These are phyloP conservation scores for Hansenula sp. DNA, from an alignment of 1,139 yeast species.

Conservation along the genomic window DNA sequence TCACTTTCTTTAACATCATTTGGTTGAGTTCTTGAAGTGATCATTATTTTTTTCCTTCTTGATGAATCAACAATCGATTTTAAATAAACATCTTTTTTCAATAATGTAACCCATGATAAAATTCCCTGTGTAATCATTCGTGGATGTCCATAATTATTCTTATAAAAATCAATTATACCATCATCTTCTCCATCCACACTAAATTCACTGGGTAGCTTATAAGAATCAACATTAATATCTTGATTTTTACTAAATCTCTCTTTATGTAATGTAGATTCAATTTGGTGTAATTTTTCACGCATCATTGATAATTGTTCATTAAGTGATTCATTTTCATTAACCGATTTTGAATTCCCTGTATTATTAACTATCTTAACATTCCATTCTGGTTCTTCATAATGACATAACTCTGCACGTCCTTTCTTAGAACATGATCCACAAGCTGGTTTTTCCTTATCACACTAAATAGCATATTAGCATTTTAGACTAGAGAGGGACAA, in stretches of 20 bases:
- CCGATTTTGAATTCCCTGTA: not conserved
- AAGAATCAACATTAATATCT: no score
- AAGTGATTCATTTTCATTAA: not conserved
- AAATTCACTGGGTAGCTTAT: not conserved
- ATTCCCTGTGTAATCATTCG: constrained; percentile 33
- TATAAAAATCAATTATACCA: constrained; percentile 11
- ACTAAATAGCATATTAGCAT: constrained; percentile 17
- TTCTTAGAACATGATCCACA: constrained; percentile 56
- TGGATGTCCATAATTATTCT: constrained; percentile 6
- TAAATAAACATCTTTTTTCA: constrained; percentile 33
- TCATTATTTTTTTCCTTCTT: constrained; percentile 4
- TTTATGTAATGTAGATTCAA: not conserved
- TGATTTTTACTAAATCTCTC: no score
- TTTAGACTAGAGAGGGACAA: no score
- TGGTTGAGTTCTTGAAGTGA: not conserved
- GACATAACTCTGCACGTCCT: constrained; percentile 53
- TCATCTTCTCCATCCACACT: not conserved
- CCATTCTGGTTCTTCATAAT: constrained; percentile 41
- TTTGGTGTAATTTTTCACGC: not conserved
- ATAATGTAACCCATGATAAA: constrained; percentile 39
- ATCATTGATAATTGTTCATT: not conserved
- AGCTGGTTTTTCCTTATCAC: constrained; percentile 57
- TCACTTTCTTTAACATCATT: constrained; percentile 1
- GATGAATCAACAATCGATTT: constrained; percentile 11
- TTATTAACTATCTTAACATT: constrained; percentile 9